A percentile compares a stretch with the other conserved stretches of the same genome.
Conservation (phyloP, 768 basidiomycete species). For the Coprinopsis strossmayeri region DNA sequence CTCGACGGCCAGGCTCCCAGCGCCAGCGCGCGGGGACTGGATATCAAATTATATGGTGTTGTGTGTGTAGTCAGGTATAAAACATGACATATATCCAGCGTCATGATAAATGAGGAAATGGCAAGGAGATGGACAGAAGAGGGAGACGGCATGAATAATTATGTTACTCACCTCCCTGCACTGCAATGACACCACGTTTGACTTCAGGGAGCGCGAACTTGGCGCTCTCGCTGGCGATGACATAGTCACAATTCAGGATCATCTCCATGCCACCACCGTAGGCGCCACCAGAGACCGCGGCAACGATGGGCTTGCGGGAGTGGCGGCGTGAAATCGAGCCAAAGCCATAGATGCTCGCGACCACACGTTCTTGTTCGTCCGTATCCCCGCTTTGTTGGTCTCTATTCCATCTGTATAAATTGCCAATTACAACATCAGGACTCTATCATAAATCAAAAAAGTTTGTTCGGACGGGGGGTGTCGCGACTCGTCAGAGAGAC, state of each 20-base stretch:
- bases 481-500: too few species aligned
- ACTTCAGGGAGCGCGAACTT: conserved; percentile 75
- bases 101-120: too few species aligned
- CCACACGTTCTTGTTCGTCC: conserved; percentile 37
- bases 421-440: too few species aligned
- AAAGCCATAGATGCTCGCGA: conserved; percentile 50
- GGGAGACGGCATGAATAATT: neutral
- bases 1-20: too few species aligned
- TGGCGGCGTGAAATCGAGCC: conserved; percentile 66
- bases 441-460: too few species aligned
- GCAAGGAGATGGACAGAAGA: neutral
- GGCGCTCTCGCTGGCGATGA: conserved; percentile 60
- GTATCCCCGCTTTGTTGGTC: conserved; percentile 36
- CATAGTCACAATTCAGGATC: conserved; percentile 71
- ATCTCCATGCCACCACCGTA: conserved; percentile 65
- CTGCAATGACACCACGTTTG: conserved; percentile 67
- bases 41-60: too few species aligned
- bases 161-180: conserved; percentile 39
- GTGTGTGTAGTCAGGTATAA: too few species aligned
- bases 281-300: conserved; percentile 73
- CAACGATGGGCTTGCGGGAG: conserved; percentile 68
- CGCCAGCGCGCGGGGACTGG: too few species aligned
- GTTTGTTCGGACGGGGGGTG: too few species aligned
- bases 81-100: too few species aligned
- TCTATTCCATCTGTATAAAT: conserved; percentile 48